Evolutionary conservation across 306 rosid genomes (phyloP), one percentile per base, ranked within the genome.

Genomic region (Sesbania bispinosa): DNA sequence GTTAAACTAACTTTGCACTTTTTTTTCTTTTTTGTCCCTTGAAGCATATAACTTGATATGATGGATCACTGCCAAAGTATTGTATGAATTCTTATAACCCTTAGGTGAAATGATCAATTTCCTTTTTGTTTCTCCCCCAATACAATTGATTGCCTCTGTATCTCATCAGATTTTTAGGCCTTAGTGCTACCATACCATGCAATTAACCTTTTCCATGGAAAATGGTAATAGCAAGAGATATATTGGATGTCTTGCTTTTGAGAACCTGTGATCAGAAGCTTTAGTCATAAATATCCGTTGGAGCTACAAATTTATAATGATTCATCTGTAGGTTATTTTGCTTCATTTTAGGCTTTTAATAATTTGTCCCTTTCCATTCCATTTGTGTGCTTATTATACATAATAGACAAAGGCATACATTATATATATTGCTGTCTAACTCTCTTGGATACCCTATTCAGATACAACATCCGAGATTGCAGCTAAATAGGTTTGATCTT

Each of bases 381-480:
- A 26, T 53, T 36, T 26, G 26, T 42, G 69, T 50, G 5, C 1
- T 2, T 55, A 35, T 73, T 24, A 27, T 48, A 15, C 7, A 35
- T 63, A 36, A 70, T 29, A 66, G 42, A 48, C 57, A 53, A 55
- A 48, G 48, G 70, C 42, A 65, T 33, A 30, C 8, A 20, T 64
- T 59, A n/a, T 23, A 24, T 68, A 13, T 23, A 4, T 55, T 74
- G 35, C 74, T 59, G 70, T 72, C 51, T 74, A 47, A 71, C 60
- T 32, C 62, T 54, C 74, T 80, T 43, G 45, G 26, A 47, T 53
- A 52, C 39, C 14, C 74, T 35, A 77, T 82, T 73, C 95, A 94
- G 96, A 89, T 94, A 86, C 97, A 94, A 75, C 97, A 91, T 82
- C 99, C 97, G 24, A 86, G 99, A 79, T 81, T 81, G 3, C 65